Evolutionary conservation across 805 yeast genomes (phyloP).

Genomic region (Starmerella cellae): DNA sequence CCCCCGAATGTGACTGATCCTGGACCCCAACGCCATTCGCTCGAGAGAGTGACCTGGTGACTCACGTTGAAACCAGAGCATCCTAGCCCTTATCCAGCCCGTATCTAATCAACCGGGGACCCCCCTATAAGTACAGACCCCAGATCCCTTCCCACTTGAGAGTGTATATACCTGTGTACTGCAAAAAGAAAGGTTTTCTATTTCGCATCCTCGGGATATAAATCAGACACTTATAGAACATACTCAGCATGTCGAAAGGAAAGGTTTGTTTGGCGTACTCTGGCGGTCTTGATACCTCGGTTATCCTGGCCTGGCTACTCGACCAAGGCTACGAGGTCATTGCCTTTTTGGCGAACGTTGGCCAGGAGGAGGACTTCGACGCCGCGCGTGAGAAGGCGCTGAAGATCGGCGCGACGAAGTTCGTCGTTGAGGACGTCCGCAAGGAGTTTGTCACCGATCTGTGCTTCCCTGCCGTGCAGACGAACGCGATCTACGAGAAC

Average conservation of each 20-base stretch:
- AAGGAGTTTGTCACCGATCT: slow-evolving; percentile 88
- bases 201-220: not conserved
- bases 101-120: no score
- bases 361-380: slow-evolving; percentile 98
- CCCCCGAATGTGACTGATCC: no score
- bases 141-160: no score
- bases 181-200: no score
- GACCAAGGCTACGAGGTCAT: slow-evolving; percentile 97
- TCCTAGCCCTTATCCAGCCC: no score
- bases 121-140: no score
- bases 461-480: slow-evolving; percentile 91
- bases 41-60: no score
- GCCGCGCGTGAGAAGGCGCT: slow-evolving; percentile 94
- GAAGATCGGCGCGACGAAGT: slow-evolving; percentile 94
- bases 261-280: slow-evolving; percentile 98
- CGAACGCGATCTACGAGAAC: slow-evolving; percentile 95
- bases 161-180: no score
- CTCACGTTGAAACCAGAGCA: no score
- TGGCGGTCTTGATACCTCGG: slow-evolving; percentile 97
- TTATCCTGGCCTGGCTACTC: slow-evolving; percentile 93
- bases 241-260: slow-evolving; percentile 84
- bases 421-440: slow-evolving; percentile 87
- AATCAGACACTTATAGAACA: slow-evolving; percentile 3
- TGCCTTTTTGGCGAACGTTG: slow-evolving; percentile 96
- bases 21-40: no score